Evolutionary conservation across 177 flowering plant genomes (phyloP), one percentile per base, ranked within the genome.

Genomic region (Vitis hybrid): DNA sequence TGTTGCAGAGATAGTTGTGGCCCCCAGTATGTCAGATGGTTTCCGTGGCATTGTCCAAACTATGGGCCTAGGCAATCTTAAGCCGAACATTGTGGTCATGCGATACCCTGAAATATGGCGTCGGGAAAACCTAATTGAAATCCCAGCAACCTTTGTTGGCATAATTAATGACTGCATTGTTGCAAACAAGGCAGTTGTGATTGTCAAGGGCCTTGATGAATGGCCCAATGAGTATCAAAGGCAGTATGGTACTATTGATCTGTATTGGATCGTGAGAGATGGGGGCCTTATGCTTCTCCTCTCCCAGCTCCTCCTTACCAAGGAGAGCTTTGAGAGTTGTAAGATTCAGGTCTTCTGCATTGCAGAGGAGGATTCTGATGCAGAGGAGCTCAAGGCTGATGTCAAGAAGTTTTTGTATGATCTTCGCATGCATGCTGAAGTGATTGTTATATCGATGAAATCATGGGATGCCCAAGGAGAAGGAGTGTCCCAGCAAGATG

Each of bases 31-130:
- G 97, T 85, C 91, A n/a, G 91, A 86, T 62, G 98, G 98, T 50
- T 94, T 94, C 73, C 94, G 94, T 10, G 97, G 97, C 33, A 92
- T 94, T 73, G 89, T 94, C 50, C 98, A 94, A 77, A 92, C 97
- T 5, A 94, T 92, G 97, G 98, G 98, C 65, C 97, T 94, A 31
- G 98, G 98, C 12, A 94, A 94, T 74, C 89, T 94, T 18, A 94
- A 94, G 82, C 98, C 98, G 19, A 94, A 94, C 73, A 94, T 94
- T 68, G 91, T 94, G 16, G 98, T 92, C 19, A 89, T 94, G 97
- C 85, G 98, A 22, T 94, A 92, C 75, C 98, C 98, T 29, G 97
- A 94, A 76, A 94, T 94, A 26, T 94, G 98, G 98, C 93, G 98
- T 7, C 82, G 97, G 4, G 97, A 94, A 70, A 94, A 92, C 78